These are phyloP conservation scores for Auricularia sp. DNA, from an alignment of 768 basidiomycete species.

Conservation along the genomic window DNA sequence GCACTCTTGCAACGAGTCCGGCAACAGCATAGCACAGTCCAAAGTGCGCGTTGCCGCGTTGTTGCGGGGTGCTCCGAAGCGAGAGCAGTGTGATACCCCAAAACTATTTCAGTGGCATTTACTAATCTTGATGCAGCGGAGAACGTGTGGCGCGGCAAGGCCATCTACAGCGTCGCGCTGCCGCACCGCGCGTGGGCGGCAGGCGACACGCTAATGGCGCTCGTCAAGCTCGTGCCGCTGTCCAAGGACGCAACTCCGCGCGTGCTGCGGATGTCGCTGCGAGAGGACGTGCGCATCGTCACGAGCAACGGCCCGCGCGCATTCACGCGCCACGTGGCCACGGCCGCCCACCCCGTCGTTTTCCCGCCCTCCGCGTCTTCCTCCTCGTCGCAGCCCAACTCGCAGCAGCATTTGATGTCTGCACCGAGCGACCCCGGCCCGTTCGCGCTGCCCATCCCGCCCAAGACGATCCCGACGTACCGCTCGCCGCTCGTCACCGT, in stretches of 20 bases:
- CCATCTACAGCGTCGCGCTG: conserved; percentile 90
- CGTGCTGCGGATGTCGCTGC: background rate
- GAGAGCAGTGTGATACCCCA: too few relatives aligned
- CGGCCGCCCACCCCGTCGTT: background rate
- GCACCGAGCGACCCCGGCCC: background rate
- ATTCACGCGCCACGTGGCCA: background rate
- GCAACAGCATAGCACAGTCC: too few relatives aligned
- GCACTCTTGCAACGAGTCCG: too few relatives aligned
- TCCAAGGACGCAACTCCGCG: conserved; percentile 54
- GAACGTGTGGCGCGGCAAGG: conserved; percentile 94
- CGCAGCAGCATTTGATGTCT: background rate
- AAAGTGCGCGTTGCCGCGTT: too few relatives aligned
- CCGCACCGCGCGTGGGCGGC: conserved; percentile 95
- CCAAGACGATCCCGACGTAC: background rate
- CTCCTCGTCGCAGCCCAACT: background rate
- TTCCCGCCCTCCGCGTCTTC: background rate
- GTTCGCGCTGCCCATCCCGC: background rate
- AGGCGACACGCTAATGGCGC: conserved; percentile 71
- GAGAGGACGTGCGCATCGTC: background rate
- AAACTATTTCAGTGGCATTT: too few relatives aligned
- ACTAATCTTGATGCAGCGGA: conserved; percentile 52
- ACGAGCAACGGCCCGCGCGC: background rate
- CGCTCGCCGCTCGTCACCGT: background rate
- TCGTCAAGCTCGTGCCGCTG: conserved; percentile 81
- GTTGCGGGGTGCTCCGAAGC: too few relatives aligned